These are phyloP conservation scores for Saitozyma sp. DNA, from an alignment of 768 basidiomycete genomes.

Conservation along the genomic window DNA sequence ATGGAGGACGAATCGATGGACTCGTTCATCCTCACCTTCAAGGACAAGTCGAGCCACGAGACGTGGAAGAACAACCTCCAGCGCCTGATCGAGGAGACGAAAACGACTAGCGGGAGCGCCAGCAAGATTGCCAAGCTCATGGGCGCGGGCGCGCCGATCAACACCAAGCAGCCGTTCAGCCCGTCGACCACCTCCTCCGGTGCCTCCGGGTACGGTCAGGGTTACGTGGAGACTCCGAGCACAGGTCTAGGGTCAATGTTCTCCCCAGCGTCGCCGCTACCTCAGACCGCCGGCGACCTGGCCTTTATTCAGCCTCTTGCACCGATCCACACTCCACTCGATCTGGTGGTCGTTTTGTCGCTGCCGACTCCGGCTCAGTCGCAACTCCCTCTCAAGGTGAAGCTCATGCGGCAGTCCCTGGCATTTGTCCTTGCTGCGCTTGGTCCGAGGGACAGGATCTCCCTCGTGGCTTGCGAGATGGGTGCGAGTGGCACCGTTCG, in stretches of 20 bases:
- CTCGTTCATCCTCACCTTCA: slow-evolving; percentile 94
- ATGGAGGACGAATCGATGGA: slow-evolving; percentile 95
- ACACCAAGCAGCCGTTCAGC: background rate
- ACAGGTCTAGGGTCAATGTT: background rate
- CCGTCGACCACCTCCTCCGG: background rate
- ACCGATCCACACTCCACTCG: slow-evolving; percentile 80
- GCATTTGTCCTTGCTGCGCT: slow-evolving; percentile 81
- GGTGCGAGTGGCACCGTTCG: slow-evolving; percentile 77
- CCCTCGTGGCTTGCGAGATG: slow-evolving; percentile 89
- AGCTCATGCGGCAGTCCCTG: slow-evolving; percentile 82
- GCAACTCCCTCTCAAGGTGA: slow-evolving; percentile 64
- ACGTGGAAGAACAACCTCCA: slow-evolving; percentile 85
- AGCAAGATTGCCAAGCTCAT: slow-evolving; percentile 34
- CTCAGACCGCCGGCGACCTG: slow-evolving; percentile 55
- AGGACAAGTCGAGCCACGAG: slow-evolving; percentile 82
- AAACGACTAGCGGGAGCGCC: slow-evolving; percentile 14
- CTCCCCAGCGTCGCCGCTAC: background rate
- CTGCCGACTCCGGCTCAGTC: slow-evolving; percentile 63
- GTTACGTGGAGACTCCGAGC: background rate
- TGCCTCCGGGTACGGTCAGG: background rate
- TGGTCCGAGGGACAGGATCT: slow-evolving; percentile 74
- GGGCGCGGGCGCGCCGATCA: slow-evolving; percentile 26
- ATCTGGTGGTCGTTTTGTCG: slow-evolving; percentile 88
- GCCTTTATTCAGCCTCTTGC: slow-evolving; percentile 74
- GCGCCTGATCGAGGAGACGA: slow-evolving; percentile 60